Evolutionary conservation across 306 rosid genomes (phyloP), one percentile per base, ranked within the genome.

Genomic region (Castanea sativa): DNA sequence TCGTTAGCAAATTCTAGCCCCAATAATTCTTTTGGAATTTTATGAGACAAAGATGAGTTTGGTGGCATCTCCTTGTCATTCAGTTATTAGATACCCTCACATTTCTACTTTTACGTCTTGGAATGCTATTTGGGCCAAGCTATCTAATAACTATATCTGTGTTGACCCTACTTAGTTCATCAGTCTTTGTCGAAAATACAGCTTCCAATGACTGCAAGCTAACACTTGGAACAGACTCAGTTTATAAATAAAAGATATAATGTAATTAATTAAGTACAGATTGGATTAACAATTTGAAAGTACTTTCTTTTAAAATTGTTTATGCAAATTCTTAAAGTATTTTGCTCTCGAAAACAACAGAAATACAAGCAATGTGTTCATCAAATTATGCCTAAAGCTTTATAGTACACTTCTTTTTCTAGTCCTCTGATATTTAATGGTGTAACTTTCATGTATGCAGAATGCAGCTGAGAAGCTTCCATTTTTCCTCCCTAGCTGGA

Each of bases 381-480:
- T 57, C 63, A 57, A 57, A 20, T 57, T 57, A 11, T 57, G 65
- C 64, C 4, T 58, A 10, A 25, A 58, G 27, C 21, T 64, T 5
- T 30, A 38, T 64, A 13, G 41, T 32, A 65, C 23, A 61, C 35
- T 14, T 12, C n/a, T 5, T 61, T 63, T 63, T 5, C 4, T 30
- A 1, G 10, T 16, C 23, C 20, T 49, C 45, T 6, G 15, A 30
- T 41, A 32, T 30, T 38, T 43, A 20, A 20, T 23, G 32, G 30
- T 58, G 73, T 0, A 14, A 32, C 49, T 63, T 35, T 41, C 72
- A 4, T 25, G 67, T 32, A 4, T 79, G 72, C 91, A 94, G 97
- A 94, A 92, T 80, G 97, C 95, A 3, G 95, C 91, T 15, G 99
- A 94, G 92, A 92, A 91, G 78, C 94, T 85, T 53, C 97, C 97